Evolutionary conservation across 371 early-diverging fungal genomes (phyloP).

Genomic region (Mortierella sp.): DNA sequence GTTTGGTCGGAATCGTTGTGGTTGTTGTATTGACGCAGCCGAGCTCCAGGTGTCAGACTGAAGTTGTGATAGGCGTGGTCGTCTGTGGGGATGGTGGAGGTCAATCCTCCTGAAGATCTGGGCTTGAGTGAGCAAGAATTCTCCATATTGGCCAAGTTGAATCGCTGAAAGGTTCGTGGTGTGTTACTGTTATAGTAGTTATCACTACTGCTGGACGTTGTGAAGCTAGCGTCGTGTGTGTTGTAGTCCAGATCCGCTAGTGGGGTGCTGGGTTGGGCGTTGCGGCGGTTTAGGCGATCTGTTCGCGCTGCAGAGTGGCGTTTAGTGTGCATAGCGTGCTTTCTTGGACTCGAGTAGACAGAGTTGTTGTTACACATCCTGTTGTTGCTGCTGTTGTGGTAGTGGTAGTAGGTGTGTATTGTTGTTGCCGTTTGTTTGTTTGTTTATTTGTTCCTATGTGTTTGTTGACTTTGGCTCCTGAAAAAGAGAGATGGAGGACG

Average conservation of each 20-base stretch:
- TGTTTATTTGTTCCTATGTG: too few relatives aligned
- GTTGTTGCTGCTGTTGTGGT: background rate
- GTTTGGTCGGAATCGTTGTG: background rate
- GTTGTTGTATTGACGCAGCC: background rate
- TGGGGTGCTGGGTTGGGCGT: background rate
- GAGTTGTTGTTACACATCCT: constrained; percentile 1
- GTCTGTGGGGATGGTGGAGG: background rate
- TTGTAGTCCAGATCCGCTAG: background rate
- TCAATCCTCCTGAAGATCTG: constrained; percentile 3
- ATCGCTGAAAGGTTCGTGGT: background rate
- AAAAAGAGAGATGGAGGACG: background rate
- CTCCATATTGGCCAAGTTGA: background rate
- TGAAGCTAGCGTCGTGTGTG: background rate
- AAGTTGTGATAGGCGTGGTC: background rate
- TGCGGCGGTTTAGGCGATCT: constrained; percentile 14
- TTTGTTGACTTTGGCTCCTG: background rate
- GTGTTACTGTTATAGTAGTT: background rate
- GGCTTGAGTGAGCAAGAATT: background rate
- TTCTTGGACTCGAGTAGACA: background rate
- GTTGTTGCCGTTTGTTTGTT: background rate
- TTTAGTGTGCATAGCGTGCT: background rate
- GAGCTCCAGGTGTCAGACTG: background rate
- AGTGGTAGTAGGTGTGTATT: background rate
- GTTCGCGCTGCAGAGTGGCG: background rate
- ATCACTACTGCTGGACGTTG: background rate